Conservation (phyloP, 176 grass and related monocot species). For the Canna indica region DNA sequence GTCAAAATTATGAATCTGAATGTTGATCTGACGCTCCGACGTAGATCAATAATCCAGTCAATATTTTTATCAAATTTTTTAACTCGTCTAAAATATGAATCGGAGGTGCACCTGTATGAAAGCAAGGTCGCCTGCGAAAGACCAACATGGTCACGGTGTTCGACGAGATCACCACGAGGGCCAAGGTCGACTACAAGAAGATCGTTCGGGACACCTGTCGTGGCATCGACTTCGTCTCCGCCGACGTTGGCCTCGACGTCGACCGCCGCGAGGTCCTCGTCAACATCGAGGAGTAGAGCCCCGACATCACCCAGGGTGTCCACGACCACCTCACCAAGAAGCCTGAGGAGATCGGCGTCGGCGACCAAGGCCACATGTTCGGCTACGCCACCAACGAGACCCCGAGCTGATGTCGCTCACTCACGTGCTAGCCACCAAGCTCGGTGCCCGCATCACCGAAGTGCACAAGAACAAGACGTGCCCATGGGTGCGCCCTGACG, state of each 20-base stretch:
- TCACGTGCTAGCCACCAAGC: conserved; percentile 20
- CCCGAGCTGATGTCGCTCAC: conserved; percentile 14
- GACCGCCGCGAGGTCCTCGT: conserved; percentile 14
- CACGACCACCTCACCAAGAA: conserved; percentile 18
- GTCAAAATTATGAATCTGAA: too few relatives aligned
- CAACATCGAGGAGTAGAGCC: conserved; percentile 17
- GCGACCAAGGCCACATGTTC: conserved; percentile 23
- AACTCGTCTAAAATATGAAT: too few relatives aligned
- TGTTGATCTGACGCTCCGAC: too few relatives aligned
- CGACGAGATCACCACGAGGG: conserved; percentile 17
- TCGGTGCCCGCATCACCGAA: conserved; percentile 12
- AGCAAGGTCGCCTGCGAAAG: conserved; percentile 20
- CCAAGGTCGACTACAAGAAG: conserved; percentile 20
- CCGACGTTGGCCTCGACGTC: conserved; percentile 13
- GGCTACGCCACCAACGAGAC: conserved; percentile 18
- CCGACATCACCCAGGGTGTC: conserved; percentile 11
- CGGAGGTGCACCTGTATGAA: too few relatives aligned
- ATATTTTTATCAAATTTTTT: too few relatives aligned
- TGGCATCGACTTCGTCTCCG: conserved; percentile 5
- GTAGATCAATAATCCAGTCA: too few relatives aligned
- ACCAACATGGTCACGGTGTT: conserved; percentile 22
- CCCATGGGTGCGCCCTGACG: conserved; percentile 9
- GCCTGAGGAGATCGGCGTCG: conserved; percentile 12
- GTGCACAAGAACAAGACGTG: conserved; percentile 9
- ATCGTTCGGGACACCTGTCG: conserved; percentile 15